These are phyloP conservation scores for Aegilops longissima DNA, from an alignment of 176 grass and related monocot genomes.

Conservation along the genomic window DNA sequence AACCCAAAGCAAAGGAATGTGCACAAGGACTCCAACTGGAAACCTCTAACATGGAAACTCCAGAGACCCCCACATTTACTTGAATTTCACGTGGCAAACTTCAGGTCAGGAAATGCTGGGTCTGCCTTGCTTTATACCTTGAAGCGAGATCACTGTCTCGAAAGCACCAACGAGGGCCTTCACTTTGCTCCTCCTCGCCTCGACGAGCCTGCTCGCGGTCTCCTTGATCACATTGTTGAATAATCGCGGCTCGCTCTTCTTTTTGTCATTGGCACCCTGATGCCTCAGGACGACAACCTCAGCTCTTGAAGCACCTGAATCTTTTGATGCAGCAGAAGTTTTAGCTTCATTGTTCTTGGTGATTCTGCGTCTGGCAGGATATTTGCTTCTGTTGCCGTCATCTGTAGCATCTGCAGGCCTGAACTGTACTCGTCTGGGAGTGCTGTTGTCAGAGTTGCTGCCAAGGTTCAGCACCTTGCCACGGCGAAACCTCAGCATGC, in stretches of 20 bases:
- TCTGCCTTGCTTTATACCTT: conserved; percentile 40
- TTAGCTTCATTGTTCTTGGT: background rate
- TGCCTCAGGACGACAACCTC: conserved; percentile 51
- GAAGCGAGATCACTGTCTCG: conserved; percentile 71
- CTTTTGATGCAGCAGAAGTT: background rate
- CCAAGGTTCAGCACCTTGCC: conserved; percentile 50
- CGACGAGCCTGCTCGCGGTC: conserved; percentile 58
- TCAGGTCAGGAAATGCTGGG: conserved; percentile 18
- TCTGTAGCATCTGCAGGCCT: conserved; percentile 18
- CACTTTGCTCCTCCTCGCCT: conserved; percentile 72
- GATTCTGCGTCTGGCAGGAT: background rate
- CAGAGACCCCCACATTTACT: background rate
- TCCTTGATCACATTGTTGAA: conserved; percentile 73
- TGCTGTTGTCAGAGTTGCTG: conserved; percentile 14
- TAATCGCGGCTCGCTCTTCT: conserved; percentile 40
- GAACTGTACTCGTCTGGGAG: conserved; percentile 41
- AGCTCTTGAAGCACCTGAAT: background rate
- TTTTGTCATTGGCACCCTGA: conserved; percentile 37
- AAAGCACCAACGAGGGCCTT: conserved; percentile 79
- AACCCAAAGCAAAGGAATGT: conserved; percentile 4
- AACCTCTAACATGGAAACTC: conserved; percentile 8
- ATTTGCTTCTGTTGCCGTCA: conserved; percentile 21
- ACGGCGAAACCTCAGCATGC: conserved; percentile 49
- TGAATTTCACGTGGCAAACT: background rate
- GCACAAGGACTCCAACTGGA: background rate